Percentiles rank a stretch among this genome's conserved stretches.
Conservation (phyloP, 2,329 filamentous ascomycete species). For the Mollisiaceae sp. region DNA sequence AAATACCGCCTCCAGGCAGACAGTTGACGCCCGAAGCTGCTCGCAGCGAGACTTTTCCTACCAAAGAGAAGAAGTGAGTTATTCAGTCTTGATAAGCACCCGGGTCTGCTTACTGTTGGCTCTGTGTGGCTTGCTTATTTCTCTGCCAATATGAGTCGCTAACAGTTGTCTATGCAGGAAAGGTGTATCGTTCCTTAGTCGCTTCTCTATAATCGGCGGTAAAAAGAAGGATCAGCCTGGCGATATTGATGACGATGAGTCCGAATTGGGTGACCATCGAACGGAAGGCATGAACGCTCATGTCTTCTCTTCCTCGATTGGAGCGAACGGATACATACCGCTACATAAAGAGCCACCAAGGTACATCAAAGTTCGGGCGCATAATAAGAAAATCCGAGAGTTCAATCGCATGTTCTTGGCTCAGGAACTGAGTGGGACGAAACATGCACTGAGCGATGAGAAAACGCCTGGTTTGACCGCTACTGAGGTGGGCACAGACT, state of each 20-base stretch:
- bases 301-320: constrained; percentile 79
- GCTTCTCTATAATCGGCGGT: constrained; percentile 72
- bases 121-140: constrained; percentile 32
- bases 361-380: constrained; percentile 84
- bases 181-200: constrained; percentile 87
- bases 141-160: constrained; percentile 17
- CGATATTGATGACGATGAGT: constrained; percentile 64
- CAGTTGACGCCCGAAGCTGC: constrained; percentile 45
- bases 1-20: constrained; percentile 36
- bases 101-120: constrained; percentile 27
- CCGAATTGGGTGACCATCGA: constrained; percentile 70
- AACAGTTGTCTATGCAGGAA: constrained; percentile 61
- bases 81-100: constrained; percentile 19
- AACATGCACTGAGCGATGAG: constrained; percentile 41
- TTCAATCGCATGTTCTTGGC: constrained; percentile 91
- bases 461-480: constrained; percentile 38
- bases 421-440: constrained; percentile 78
- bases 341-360: constrained; percentile 86
- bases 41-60: constrained; percentile 38
- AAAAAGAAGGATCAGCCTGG: constrained; percentile 71
- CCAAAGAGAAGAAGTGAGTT: constrained; percentile 70
- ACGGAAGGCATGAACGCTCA: constrained; percentile 83
- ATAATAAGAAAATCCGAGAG: constrained; percentile 80
- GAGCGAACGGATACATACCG: constrained; percentile 75
- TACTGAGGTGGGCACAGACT: constrained; percentile 36